Evolutionary conservation across 495 filamentous ascomycete genomes (phyloP), one percentile per base, ranked within the genome.

Genomic region (Aspergillus baeticus): DNA sequence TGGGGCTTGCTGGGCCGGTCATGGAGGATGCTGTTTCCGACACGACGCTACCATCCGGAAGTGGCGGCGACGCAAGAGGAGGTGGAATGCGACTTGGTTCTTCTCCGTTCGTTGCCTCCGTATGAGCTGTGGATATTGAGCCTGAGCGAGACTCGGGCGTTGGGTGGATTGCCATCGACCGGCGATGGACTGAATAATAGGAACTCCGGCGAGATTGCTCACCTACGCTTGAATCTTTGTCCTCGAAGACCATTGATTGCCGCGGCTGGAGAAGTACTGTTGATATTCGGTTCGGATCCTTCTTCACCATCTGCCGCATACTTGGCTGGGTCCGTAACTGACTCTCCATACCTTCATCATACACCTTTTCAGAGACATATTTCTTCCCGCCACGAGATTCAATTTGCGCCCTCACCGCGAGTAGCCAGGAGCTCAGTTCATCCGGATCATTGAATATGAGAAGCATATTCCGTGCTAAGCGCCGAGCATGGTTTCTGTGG

Each of bases 381-480:
- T 85, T 87, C 62, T 81, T 87, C 5, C 88, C 87, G 13, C 87
- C 88, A 6, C 87, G 73, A 6, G 74, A 75, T 66, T 90, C 85
- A 35, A 92, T 90, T 62, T 86, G 83, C 29, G 79, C 79, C 51
- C 88, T 76, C 22, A 92, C 71, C 0, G 80, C 79, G 3, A 81
- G 72, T 22, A 82, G 64, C 94, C 94, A 98, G 22, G 76, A 72
- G 55, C 92, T 90, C 90, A 98, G 92, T 6, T 90, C 86, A 52
- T 91, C 87, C 18, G 91, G 85, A 58, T 79, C 86, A 47, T 89
- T 82, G 48, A 96, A 85, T 1, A 98, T 85, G 55, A 98, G 74
- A 37, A 98, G 74, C 54, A 96, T 83, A 37, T 78, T 86, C 37
- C 83, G 82, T 1, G 85, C 79, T 15, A 88, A 76, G 18, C 78